Conservation (phyloP, 768 basidiomycete genomes). For the Infundibulicybe gibba region DNA sequence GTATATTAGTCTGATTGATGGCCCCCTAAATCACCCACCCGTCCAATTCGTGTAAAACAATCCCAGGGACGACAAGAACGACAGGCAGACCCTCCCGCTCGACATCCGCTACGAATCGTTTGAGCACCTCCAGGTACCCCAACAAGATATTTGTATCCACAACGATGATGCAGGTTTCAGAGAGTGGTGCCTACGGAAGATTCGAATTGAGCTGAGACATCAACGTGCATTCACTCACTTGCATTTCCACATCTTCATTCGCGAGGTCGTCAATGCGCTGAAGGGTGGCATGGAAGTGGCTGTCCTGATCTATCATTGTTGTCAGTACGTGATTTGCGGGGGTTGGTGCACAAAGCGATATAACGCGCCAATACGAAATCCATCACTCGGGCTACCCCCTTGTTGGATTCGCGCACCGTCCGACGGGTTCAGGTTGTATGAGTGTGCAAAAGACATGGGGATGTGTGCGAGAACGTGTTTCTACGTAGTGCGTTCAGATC, state of each 20-base stretch:
- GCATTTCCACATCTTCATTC: conserved; percentile 73
- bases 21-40: conserved; percentile 33
- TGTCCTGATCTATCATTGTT: conserved; percentile 7
- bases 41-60: conserved; percentile 77
- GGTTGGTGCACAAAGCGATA: background rate
- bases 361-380: too few species aligned
- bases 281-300: conserved; percentile 38
- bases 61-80: conserved; percentile 65
- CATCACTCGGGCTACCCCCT: too few species aligned
- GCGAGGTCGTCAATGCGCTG: conserved; percentile 50
- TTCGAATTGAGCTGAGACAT: conserved; percentile 3
- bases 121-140: conserved; percentile 60
- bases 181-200: conserved; percentile 33
- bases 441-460: too few species aligned
- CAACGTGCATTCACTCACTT: conserved; percentile 35
- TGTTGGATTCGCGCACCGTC: too few species aligned
- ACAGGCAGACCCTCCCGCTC: conserved; percentile 48
- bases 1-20: background rate
- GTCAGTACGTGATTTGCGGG: background rate
- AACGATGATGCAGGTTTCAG: conserved; percentile 49
- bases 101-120: conserved; percentile 61
- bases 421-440: too few species aligned
- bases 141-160: conserved; percentile 80
- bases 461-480: too few species aligned
- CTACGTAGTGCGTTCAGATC: too few species aligned